Evolutionary conservation across 164 flowering plant genomes (phyloP).

Genomic region (Santalum album): DNA sequence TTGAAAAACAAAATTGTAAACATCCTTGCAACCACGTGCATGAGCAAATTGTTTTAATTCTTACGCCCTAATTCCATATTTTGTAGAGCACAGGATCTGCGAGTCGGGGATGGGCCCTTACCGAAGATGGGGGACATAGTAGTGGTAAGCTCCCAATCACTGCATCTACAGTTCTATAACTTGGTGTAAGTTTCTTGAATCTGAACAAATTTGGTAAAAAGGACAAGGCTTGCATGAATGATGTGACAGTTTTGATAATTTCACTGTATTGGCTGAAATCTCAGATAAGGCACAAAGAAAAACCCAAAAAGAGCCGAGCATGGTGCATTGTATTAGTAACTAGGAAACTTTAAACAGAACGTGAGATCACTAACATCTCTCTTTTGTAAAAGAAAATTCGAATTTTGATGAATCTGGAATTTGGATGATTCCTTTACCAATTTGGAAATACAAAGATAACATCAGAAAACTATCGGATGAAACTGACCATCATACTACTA

Average conservation of each 20-base stretch:
- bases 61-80: slow-evolving; percentile 4
- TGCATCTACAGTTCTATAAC: not conserved
- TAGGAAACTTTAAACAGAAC: not conserved
- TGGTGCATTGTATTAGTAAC: not conserved
- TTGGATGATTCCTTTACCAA: too few relatives aligned
- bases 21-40: not conserved
- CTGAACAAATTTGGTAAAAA: too few relatives aligned
- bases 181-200: not conserved
- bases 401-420: too few relatives aligned
- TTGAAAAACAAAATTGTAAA: not conserved
- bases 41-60: not conserved
- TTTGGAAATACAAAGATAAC: too few relatives aligned
- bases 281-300: not conserved
- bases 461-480: too few relatives aligned
- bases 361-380: not conserved
- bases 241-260: too few relatives aligned
- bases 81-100: slow-evolving; percentile 64
- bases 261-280: not conserved
- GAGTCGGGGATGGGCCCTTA: slow-evolving; percentile 70
- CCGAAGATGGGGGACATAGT: slow-evolving; percentile 86
- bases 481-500: too few relatives aligned
- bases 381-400: too few relatives aligned
- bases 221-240: too few relatives aligned
- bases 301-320: not conserved
- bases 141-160: slow-evolving; percentile 56